A percentile compares a stretch with the other conserved stretches of the same genome.
Conservation (phyloP, 129 eudicot genomes). For the Arctium lappa region DNA sequence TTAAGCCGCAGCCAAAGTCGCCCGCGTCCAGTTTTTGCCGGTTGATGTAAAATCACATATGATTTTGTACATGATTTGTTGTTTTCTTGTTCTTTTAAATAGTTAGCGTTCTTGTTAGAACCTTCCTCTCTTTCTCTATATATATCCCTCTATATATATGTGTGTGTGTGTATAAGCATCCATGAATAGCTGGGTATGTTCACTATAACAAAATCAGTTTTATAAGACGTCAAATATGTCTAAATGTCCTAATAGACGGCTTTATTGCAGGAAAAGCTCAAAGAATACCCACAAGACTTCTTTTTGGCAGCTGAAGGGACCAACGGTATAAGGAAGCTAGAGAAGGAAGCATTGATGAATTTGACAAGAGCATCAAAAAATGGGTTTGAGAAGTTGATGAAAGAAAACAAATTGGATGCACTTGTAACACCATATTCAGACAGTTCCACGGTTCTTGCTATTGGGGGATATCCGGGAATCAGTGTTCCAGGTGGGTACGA, state of each 20-base stretch:
- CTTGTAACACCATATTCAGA: slow-evolving; percentile 41
- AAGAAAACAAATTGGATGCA: slow-evolving; percentile 56
- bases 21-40: too few species aligned
- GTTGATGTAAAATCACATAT: too few species aligned
- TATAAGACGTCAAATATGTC: neutral
- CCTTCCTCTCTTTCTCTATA: too few species aligned
- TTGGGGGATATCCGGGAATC: slow-evolving; percentile 81
- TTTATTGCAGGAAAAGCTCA: slow-evolving; percentile 47
- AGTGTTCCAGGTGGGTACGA: slow-evolving; percentile 72
- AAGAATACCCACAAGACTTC: slow-evolving; percentile 49
- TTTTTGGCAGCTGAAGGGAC: slow-evolving; percentile 57
- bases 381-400: slow-evolving; percentile 73
- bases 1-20: too few species aligned
- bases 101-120: too few species aligned
- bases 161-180: too few species aligned
- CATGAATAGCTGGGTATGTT: neutral
- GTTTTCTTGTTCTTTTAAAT: too few species aligned
- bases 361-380: slow-evolving; percentile 30
- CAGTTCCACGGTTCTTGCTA: slow-evolving; percentile 39
- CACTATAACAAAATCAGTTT: neutral
- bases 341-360: slow-evolving; percentile 33
- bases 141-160: too few species aligned
- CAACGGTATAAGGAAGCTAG: slow-evolving; percentile 47
- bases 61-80: too few species aligned
- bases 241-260: neutral